phyloP scores from a whole-genome alignment of 1,284 basidiomycete genomes.

The Entoloma clypeatum region DNA sequence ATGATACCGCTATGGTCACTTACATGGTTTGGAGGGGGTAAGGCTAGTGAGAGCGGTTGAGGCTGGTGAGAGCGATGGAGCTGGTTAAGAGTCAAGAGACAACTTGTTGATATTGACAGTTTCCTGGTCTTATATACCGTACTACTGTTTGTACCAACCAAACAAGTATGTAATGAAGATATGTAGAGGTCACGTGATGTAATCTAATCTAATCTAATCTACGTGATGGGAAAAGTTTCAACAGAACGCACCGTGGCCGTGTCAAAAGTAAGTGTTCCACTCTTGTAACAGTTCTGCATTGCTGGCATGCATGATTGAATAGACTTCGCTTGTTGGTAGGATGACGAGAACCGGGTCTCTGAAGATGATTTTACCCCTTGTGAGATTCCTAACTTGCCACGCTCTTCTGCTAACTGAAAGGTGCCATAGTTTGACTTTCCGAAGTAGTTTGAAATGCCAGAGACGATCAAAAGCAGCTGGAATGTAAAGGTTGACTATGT shows the following conservation, averaged over 20 bases:
- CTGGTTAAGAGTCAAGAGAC: too few species aligned
- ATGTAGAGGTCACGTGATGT: too few species aligned
- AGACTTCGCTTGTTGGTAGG: constrained; percentile 15
- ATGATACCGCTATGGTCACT: too few species aligned
- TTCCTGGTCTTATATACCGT: too few species aligned
- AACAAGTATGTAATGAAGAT: too few species aligned
- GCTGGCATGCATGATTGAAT: constrained; percentile 16
- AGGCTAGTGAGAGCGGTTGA: too few species aligned
- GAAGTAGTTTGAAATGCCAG: constrained; percentile 20
- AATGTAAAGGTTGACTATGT: background rate
- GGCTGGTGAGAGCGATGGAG: too few species aligned
- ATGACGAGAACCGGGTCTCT: constrained; percentile 21
- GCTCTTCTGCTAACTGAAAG: constrained; percentile 13
- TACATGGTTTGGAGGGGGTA: too few species aligned
- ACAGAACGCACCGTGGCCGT: constrained; percentile 16
- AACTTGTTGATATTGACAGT: too few species aligned
- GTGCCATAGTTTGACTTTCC: constrained; percentile 21
- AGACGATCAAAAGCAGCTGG: constrained; percentile 12
- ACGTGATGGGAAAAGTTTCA: too few species aligned
- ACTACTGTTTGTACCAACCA: too few species aligned
- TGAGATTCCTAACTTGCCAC: constrained; percentile 8
- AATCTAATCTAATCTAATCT: too few species aligned
- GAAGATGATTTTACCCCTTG: constrained; percentile 15
- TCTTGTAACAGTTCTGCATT: constrained; percentile 14
- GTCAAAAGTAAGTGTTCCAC: constrained; percentile 15